Conservation (phyloP, 78 protist genomes). For the Dictyostelium citrinum region DNA sequence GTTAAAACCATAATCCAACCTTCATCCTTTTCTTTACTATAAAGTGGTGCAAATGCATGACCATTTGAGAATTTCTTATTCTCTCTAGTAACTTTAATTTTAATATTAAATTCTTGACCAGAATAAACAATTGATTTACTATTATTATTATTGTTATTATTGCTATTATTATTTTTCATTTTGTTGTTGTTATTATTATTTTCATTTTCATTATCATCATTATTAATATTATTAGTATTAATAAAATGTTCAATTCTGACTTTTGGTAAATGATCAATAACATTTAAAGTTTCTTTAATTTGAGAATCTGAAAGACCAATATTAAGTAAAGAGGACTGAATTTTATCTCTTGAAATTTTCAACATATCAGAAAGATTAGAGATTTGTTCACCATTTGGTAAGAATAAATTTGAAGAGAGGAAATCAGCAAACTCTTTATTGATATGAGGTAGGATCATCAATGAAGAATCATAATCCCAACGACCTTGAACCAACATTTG, state of each 20-base stretch:
- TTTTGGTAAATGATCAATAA: slow-evolving; percentile 50
- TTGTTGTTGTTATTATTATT: background rate
- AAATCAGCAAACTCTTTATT: background rate
- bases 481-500: slow-evolving; percentile 91
- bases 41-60: slow-evolving; percentile 57
- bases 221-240: background rate
- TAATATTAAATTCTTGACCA: slow-evolving; percentile 20
- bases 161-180: background rate
- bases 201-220: background rate
- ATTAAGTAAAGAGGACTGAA: background rate
- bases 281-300: slow-evolving; percentile 3
- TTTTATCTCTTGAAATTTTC: background rate
- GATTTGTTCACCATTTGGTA: slow-evolving; percentile 1
- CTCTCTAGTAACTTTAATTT: slow-evolving; percentile 20
- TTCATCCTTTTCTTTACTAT: slow-evolving; percentile 71
- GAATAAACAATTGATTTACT: background rate
- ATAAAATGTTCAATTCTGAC: slow-evolving; percentile 2
- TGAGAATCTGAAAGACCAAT: background rate
- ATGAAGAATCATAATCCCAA: slow-evolving; percentile 42
- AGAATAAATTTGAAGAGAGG: background rate
- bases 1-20: slow-evolving; percentile 69
- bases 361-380: slow-evolving; percentile 13
- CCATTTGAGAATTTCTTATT: slow-evolving; percentile 34
- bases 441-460: slow-evolving; percentile 34
- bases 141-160: background rate